A percentile compares a stretch with the other conserved stretches of the same genome.
phyloP scores from a whole-genome alignment of 2,329 filamentous ascomycete genomes.

The Hymenoscyphus repandus region DNA sequence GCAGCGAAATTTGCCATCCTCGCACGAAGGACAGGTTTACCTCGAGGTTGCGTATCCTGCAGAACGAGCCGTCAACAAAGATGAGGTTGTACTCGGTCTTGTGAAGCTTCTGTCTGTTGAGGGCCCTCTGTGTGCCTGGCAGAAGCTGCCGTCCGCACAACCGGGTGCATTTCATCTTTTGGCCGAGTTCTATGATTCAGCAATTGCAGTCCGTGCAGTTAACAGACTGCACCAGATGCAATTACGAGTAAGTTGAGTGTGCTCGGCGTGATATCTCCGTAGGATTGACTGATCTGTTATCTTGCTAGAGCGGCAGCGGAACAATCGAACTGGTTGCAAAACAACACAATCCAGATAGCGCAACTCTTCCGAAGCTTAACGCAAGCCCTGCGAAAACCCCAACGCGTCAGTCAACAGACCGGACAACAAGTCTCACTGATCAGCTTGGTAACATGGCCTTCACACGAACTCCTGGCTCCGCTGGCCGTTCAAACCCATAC shows the following conservation, averaged over 20 bases:
- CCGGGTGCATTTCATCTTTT: conserved; percentile 36
- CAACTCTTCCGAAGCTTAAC: background rate
- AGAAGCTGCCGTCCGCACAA: conserved; percentile 37
- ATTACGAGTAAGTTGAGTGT: background rate
- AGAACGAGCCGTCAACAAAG: conserved; percentile 17
- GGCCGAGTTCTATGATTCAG: conserved; percentile 48
- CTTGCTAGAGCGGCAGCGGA: background rate
- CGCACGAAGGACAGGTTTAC: conserved; percentile 51
- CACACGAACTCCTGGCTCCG: background rate
- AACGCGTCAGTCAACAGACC: conserved; percentile 1
- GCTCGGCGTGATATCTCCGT: background rate
- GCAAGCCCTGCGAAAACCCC: background rate
- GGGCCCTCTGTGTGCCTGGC: conserved; percentile 49
- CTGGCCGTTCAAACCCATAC: background rate
- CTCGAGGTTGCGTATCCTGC: conserved; percentile 40
- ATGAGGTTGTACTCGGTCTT: conserved; percentile 36
- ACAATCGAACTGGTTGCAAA: background rate
- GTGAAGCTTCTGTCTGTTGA: conserved; percentile 39
- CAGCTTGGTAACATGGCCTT: background rate
- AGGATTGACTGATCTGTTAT: background rate
- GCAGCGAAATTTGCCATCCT: conserved; percentile 27
- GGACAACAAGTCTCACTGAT: background rate
- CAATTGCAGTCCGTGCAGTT: conserved; percentile 38
- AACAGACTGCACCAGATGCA: conserved; percentile 21
- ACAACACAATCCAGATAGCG: background rate